Evolutionary conservation across 345 rosid species (phyloP).

Genomic region (Lepidium aucheri): DNA sequence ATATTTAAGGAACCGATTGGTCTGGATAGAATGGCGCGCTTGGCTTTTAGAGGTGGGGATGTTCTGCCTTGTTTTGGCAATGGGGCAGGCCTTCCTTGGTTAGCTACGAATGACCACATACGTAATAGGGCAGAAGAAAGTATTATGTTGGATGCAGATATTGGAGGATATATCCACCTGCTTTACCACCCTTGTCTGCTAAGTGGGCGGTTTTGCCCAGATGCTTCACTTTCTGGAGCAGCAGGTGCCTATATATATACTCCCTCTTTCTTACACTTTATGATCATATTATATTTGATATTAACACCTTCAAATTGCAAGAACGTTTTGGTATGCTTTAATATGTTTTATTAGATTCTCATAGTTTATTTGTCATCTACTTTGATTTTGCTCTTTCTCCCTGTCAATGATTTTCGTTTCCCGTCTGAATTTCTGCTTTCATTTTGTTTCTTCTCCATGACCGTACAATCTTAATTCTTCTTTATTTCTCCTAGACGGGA

Average conservation of each 20-base stretch:
- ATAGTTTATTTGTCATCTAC: slow-evolving; percentile 3
- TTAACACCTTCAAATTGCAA: not conserved
- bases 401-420: not conserved
- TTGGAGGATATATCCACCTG: slow-evolving; percentile 79
- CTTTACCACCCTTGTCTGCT: slow-evolving; percentile 87
- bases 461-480: not conserved
- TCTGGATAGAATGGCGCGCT: slow-evolving; percentile 79
- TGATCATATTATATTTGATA: slow-evolving; percentile 4
- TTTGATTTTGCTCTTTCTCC: slow-evolving; percentile 2
- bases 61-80: slow-evolving; percentile 78
- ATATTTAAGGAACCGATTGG: slow-evolving; percentile 98
- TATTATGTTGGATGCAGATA: slow-evolving; percentile 77
- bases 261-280: not conserved
- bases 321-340: slow-evolving; percentile 4
- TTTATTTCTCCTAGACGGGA: slow-evolving; percentile 1
- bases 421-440: not conserved
- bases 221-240: slow-evolving; percentile 90
- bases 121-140: slow-evolving; percentile 65
- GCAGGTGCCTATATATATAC: slow-evolving; percentile 51
- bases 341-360: slow-evolving; percentile 1
- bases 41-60: slow-evolving; percentile 97
- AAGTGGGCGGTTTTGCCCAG: slow-evolving; percentile 95
- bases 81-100: slow-evolving; percentile 97
- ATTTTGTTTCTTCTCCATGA: slow-evolving; percentile 1
- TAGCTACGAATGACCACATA: slow-evolving; percentile 63